Conservation (phyloP, 495 filamentous ascomycete species). For the Hyaloscypha variabilis region DNA sequence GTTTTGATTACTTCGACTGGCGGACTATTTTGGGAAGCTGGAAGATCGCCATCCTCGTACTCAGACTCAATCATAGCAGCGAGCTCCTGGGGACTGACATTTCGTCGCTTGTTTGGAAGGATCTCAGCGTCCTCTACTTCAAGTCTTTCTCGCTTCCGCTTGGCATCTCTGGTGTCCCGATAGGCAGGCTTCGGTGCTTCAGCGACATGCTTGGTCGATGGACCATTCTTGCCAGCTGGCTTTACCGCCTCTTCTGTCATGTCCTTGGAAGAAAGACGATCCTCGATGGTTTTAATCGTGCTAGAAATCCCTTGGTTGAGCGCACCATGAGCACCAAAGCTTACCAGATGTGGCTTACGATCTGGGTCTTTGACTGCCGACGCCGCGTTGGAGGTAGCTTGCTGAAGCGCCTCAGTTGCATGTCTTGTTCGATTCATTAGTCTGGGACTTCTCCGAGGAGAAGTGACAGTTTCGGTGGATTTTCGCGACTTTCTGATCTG, state of each 20-base stretch:
- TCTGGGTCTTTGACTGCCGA: background rate
- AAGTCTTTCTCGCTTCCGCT: conserved; percentile 17
- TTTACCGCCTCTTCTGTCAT: background rate
- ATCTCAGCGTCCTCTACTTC: background rate
- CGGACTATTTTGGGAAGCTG: background rate
- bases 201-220: background rate
- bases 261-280: background rate
- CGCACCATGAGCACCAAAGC: conserved; percentile 33
- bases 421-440: background rate
- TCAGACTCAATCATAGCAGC: conserved; percentile 1
- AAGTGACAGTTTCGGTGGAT: background rate
- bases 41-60: background rate
- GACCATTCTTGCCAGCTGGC: too few species aligned
- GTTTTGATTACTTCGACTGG: background rate
- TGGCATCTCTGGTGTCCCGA: background rate
- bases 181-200: background rate
- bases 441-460: conserved; percentile 1
- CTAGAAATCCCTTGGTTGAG: conserved; percentile 35
- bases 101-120: conserved; percentile 19
- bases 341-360: conserved; percentile 32
- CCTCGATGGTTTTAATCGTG: conserved; percentile 5
- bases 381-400: background rate
- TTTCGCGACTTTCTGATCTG: background rate
- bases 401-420: background rate
- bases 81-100: conserved; percentile 8